These are phyloP conservation scores for Vicia faba DNA, from an alignment of 306 rosid genomes.

Conservation along the genomic window DNA sequence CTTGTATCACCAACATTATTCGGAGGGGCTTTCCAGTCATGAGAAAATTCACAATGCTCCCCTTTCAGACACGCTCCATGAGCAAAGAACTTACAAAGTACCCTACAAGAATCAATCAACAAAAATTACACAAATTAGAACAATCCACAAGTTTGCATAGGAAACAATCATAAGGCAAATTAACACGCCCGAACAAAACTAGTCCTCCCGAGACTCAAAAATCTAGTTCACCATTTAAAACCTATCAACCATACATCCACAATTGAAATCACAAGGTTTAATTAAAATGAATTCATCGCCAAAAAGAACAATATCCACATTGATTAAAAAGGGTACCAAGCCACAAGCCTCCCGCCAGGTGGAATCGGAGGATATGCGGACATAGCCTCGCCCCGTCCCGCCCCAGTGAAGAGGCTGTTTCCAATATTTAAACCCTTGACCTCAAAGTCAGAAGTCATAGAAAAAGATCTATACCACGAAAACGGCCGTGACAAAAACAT, in stretches of 20 bases:
- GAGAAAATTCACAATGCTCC: constrained; percentile 95
- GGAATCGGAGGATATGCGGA: not conserved
- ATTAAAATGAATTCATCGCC: constrained; percentile 22
- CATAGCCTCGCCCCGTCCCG: not conserved
- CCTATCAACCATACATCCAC: constrained; percentile 3
- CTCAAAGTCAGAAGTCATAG: not conserved
- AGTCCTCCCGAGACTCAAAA: not conserved
- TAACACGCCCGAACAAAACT: not conserved
- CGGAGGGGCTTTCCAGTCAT: constrained; percentile 86
- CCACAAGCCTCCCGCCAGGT: not conserved
- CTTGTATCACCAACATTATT: constrained; percentile 63
- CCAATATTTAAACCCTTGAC: not conserved
- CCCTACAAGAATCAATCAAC: constrained; percentile 53
- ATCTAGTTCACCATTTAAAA: constrained; percentile 23
- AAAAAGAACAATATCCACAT: constrained; percentile 1
- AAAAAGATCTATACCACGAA: not conserved
- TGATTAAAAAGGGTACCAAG: not conserved
- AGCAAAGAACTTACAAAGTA: constrained; percentile 92
- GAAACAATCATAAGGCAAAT: constrained; percentile 19
- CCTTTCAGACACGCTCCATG: constrained; percentile 98
- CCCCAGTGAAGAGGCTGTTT: not conserved
- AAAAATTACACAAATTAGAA: constrained; percentile 20
- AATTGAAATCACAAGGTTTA: not conserved
- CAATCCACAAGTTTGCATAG: constrained; percentile 13
- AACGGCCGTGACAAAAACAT: no score